Evolutionary conservation across 1,139 yeast species (phyloP), one percentile per base, ranked within the genome.

Genomic region (Lodderomyces orthopsilosis): DNA sequence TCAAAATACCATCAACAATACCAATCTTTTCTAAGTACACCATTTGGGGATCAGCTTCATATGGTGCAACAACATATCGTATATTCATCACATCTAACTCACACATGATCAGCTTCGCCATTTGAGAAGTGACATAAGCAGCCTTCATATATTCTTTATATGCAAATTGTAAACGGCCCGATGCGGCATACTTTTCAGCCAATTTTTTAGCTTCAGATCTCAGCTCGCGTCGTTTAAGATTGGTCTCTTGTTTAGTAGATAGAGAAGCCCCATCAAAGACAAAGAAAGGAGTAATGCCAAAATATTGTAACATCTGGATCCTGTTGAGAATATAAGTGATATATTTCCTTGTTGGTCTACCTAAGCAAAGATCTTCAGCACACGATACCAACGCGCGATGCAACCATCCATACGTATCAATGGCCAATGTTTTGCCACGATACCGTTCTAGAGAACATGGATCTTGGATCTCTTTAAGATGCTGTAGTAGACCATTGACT

Each of bases 11-110:
- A 50, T 89, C 85, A 8, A 90, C 94, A 1, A 79, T 45, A 0
- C 94, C 94, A 0, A 67, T 53, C 46, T 80, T 79, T 59, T 93
- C 98, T 40, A 94, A 70, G 55, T 84, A 89, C 6, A 93, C 98
- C 85, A 94, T 79, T 61, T 94, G 98, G 0, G 98, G 87, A 61
- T 94, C 99, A 0, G 98, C 98, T 65, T 94, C 99, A 59, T 90
- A 94, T 0, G 99, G 99, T 0, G 99, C 98, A 8, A 94, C 98
- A 14, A 93, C 79, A 55, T 80, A 93, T 49, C 74, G 75, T 38
- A 94, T 80, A 1, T 66, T 63, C 40, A 75, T 69, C n/a, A 61
- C 56, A 52, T 81, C 83, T 49, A 94, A 72, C 51, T 79, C 84
- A 27, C 84, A 84, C 63, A 91, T 89, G 14, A 93, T 74, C 19